phyloP scores from a whole-genome alignment of 768 basidiomycete genomes.

The Plicaturopsis crispa region DNA sequence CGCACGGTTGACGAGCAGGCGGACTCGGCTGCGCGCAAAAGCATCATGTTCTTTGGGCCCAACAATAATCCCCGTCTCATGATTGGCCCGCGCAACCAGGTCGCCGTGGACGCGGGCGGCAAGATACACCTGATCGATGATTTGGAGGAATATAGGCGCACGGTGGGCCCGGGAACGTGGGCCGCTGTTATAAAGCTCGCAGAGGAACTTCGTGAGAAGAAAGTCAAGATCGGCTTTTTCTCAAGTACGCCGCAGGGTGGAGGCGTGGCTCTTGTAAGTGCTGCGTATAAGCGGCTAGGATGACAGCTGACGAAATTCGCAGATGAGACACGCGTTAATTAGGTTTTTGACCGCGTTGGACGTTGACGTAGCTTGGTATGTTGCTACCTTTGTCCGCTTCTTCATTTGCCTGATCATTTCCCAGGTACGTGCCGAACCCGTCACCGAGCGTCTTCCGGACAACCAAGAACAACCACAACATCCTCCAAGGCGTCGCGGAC shows the following conservation, averaged over 20 bases:
- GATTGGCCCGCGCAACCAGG: constrained; percentile 81
- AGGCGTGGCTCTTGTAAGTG: constrained; percentile 84
- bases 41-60: constrained; percentile 77
- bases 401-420: constrained; percentile 2
- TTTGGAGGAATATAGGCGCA: constrained; percentile 67
- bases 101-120: constrained; percentile 80
- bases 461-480: constrained; percentile 94
- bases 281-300: constrained; percentile 12
- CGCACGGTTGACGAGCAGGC: constrained; percentile 81
- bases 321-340: constrained; percentile 94
- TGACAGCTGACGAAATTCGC: constrained; percentile 17
- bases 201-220: constrained; percentile 78
- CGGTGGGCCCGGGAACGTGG: constrained; percentile 72
- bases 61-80: constrained; percentile 76
- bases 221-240: constrained; percentile 89
- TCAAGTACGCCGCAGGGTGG: constrained; percentile 95
- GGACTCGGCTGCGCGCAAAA: constrained; percentile 81
- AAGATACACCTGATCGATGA: constrained; percentile 84
- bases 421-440: constrained; percentile 83
- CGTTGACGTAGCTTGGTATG: constrained; percentile 78
- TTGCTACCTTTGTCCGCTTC: constrained; percentile 16
- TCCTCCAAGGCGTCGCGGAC: constrained; percentile 85
- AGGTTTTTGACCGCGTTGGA: constrained; percentile 76
- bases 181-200: constrained; percentile 75
- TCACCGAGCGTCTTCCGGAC: constrained; percentile 88